Evolutionary conservation across 495 filamentous ascomycete genomes (phyloP).

Genomic region (Neurospora sp.): DNA sequence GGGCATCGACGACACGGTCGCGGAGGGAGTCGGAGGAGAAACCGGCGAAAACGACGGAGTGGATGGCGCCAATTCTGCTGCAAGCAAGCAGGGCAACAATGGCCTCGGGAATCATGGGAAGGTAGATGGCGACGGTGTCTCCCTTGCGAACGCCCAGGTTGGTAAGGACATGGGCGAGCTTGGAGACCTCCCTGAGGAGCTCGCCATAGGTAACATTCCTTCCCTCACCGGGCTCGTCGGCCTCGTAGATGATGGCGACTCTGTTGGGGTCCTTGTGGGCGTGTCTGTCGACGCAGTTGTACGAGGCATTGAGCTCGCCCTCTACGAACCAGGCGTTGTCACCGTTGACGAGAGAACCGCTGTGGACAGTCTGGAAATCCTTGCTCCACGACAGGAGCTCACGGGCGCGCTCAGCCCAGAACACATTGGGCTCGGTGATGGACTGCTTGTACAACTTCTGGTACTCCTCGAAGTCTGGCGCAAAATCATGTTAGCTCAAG

Average conservation of each 20-base stretch:
- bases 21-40: slow-evolving; percentile 96
- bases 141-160: slow-evolving; percentile 95
- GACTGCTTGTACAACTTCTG: slow-evolving; percentile 91
- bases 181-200: slow-evolving; percentile 86
- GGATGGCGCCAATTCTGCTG: slow-evolving; percentile 84
- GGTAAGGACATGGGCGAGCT: slow-evolving; percentile 75
- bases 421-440: slow-evolving; percentile 79
- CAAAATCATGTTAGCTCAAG: slow-evolving; percentile 10
- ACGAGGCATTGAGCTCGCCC: slow-evolving; percentile 87
- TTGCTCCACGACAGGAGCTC: slow-evolving; percentile 84
- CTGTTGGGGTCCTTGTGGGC: slow-evolving; percentile 85
- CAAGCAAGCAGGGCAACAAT: slow-evolving; percentile 86
- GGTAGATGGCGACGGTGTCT: slow-evolving; percentile 92
- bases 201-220: slow-evolving; percentile 88
- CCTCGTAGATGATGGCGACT: slow-evolving; percentile 97
- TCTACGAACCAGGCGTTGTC: slow-evolving; percentile 94
- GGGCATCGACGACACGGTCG: slow-evolving; percentile 86
- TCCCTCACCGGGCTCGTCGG: slow-evolving; percentile 81
- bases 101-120: slow-evolving; percentile 98
- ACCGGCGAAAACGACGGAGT: slow-evolving; percentile 97
- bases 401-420: slow-evolving; percentile 79
- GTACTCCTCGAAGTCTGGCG: slow-evolving; percentile 67
- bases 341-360: slow-evolving; percentile 66
- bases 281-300: slow-evolving; percentile 96
- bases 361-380: slow-evolving; percentile 85